Percentiles rank a stretch among this genome's conserved stretches.
These are phyloP conservation scores for Aspergillus cavernicola DNA, from an alignment of 495 filamentous ascomycete genomes.

Conservation along the genomic window DNA sequence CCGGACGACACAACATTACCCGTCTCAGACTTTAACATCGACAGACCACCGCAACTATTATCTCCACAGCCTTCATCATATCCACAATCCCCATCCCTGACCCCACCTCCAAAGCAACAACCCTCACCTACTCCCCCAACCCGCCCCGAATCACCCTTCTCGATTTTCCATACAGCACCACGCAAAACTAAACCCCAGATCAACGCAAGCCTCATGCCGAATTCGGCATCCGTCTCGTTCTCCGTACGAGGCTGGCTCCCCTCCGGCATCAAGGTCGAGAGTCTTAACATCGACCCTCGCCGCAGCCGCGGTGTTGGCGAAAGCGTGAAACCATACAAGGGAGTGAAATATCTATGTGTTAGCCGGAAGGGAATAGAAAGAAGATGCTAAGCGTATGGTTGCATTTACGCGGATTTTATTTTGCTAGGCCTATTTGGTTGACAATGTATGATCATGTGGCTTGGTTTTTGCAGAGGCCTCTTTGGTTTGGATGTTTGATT, in stretches of 20 bases:
- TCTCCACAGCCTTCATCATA: conserved; percentile 25
- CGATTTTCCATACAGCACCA: conserved; percentile 29
- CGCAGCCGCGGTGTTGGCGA: conserved; percentile 84
- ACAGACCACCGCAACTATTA: conserved; percentile 15
- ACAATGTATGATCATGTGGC: neutral
- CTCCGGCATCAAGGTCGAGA: conserved; percentile 91
- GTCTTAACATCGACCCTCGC: conserved; percentile 76
- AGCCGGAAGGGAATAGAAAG: conserved; percentile 80
- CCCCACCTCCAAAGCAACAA: neutral
- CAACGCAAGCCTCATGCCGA: conserved; percentile 87
- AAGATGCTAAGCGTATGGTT: conserved; percentile 26
- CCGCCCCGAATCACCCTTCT: conserved; percentile 13
- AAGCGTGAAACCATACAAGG: conserved; percentile 91
- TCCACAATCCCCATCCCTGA: conserved; percentile 23
- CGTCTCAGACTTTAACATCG: conserved; percentile 23
- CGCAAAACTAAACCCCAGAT: conserved; percentile 53
- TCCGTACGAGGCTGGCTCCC: conserved; percentile 91
- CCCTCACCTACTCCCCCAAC: conserved; percentile 9
- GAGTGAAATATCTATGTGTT: conserved; percentile 93
- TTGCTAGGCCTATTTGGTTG: conserved; percentile 1
- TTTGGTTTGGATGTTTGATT: neutral
- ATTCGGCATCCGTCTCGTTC: conserved; percentile 81
- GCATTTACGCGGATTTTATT: conserved; percentile 3
- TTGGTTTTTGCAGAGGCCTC: neutral
- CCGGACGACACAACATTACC: conserved; percentile 9